Evolutionary conservation across 164 flowering plant species (phyloP).

Genomic region (Stephania yunnanensis): DNA sequence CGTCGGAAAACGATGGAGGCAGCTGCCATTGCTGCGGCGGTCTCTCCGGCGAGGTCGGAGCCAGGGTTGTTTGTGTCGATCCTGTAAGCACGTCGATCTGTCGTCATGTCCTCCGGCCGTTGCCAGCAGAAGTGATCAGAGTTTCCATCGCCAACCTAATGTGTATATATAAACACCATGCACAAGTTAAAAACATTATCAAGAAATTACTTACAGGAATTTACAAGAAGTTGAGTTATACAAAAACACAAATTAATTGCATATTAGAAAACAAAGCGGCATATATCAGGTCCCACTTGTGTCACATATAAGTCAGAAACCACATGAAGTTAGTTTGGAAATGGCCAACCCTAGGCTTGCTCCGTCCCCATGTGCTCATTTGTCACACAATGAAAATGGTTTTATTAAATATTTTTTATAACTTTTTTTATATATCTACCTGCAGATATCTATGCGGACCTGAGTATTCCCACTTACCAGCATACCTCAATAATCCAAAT

Average conservation of each 20-base stretch:
- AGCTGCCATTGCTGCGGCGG: slow-evolving; percentile 96
- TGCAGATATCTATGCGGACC: no score
- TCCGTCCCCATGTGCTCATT: neutral
- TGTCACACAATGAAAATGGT: neutral
- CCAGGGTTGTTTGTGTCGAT: slow-evolving; percentile 74
- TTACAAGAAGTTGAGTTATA: neutral
- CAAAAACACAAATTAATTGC: neutral
- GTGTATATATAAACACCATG: neutral
- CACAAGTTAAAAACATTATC: neutral
- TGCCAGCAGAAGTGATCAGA: slow-evolving; percentile 95
- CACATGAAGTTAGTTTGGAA: neutral
- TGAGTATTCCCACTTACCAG: no score
- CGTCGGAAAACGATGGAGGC: slow-evolving; percentile 77
- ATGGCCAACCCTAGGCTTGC: neutral
- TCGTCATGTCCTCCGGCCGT: slow-evolving; percentile 95
- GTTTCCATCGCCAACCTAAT: slow-evolving; percentile 86
- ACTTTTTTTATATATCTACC: no score
- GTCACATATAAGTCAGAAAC: neutral
- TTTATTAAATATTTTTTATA: no score
- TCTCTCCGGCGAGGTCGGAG: slow-evolving; percentile 90
- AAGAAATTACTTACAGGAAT: neutral
- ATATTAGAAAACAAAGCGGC: neutral
- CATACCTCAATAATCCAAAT: no score
- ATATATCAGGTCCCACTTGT: neutral
- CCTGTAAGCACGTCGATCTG: slow-evolving; percentile 62